Evolutionary conservation across 2,329 filamentous ascomycete species (phyloP).

Genomic region (Trichoderma sp.): DNA sequence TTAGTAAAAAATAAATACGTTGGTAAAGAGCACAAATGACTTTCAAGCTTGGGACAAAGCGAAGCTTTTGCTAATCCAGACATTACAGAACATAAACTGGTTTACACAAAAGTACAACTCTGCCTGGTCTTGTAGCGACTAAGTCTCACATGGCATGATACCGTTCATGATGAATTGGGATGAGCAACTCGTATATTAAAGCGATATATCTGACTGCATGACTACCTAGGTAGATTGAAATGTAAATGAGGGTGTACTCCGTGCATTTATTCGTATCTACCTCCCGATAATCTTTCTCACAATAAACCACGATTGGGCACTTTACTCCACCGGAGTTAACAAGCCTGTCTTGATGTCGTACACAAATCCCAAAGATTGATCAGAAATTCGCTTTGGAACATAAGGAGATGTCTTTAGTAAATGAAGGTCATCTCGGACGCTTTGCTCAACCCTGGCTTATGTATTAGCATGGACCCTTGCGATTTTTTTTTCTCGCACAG

Average conservation of each 20-base stretch:
- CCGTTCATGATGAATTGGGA: too few relatives aligned
- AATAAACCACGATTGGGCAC: not conserved
- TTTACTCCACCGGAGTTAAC: not conserved
- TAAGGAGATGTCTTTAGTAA: not conserved
- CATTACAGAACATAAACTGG: too few relatives aligned
- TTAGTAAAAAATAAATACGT: too few relatives aligned
- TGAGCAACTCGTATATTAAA: too few relatives aligned
- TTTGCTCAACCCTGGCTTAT: not conserved
- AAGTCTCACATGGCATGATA: too few relatives aligned
- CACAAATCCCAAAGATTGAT: not conserved
- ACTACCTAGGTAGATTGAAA: too few relatives aligned
- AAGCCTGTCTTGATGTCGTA: not conserved
- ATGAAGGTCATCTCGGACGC: not conserved
- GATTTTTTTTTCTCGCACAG: not conserved
- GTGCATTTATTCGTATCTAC: not conserved
- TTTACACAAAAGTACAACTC: too few relatives aligned
- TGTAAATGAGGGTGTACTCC: not conserved
- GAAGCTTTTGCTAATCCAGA: too few relatives aligned
- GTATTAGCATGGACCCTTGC: not conserved
- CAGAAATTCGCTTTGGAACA: not conserved
- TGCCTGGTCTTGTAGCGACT: too few relatives aligned
- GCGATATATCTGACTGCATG: too few relatives aligned
- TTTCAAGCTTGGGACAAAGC: too few relatives aligned
- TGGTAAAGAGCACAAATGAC: too few relatives aligned
- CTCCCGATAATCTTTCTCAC: not conserved